These are phyloP conservation scores for Clavispora santaluciae DNA, from an alignment of 805 yeast genomes.

Conservation along the genomic window DNA sequence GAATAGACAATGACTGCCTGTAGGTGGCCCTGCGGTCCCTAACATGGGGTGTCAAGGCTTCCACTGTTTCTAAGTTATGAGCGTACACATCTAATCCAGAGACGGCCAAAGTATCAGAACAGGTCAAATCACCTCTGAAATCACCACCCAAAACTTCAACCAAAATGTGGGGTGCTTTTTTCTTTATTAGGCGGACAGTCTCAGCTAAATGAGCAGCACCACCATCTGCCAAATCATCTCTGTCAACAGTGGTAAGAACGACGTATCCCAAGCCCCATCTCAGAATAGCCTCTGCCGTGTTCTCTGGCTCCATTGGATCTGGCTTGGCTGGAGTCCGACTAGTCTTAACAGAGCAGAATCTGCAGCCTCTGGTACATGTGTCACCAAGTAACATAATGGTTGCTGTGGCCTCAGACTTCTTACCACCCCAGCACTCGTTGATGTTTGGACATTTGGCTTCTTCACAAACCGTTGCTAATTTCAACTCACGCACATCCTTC, in stretches of 20 bases:
- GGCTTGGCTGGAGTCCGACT: conserved; percentile 80
- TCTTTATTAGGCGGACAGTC: conserved; percentile 79
- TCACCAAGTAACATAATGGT: conserved; percentile 98
- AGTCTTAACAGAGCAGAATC: conserved; percentile 96
- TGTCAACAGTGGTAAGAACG: conserved; percentile 93
- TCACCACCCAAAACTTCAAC: conserved; percentile 96
- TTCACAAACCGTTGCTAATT: conserved; percentile 93
- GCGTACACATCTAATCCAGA: conserved; percentile 96
- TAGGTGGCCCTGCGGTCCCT: conserved; percentile 97
- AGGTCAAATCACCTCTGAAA: conserved; percentile 82
- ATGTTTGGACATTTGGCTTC: conserved; percentile 99
- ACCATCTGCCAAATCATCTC: conserved; percentile 92
- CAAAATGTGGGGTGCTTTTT: conserved; percentile 82
- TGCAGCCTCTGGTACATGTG: conserved; percentile 98
- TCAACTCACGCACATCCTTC: conserved; percentile 81
- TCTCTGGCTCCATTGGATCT: conserved; percentile 95
- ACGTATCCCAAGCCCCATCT: conserved; percentile 99
- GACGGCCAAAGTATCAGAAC: conserved; percentile 73
- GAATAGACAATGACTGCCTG: conserved; percentile 76
- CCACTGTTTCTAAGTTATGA: conserved; percentile 95
- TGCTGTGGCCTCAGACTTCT: conserved; percentile 89
- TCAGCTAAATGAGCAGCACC: conserved; percentile 88
- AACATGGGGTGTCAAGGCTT: conserved; percentile 87
- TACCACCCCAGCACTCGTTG: conserved; percentile 99
- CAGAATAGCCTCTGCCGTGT: conserved; percentile 94